A percentile compares a stretch with the other conserved stretches of the same genome.
These are phyloP conservation scores for Fusarium hostae DNA, from an alignment of 2,329 filamentous ascomycete genomes.

Conservation along the genomic window DNA sequence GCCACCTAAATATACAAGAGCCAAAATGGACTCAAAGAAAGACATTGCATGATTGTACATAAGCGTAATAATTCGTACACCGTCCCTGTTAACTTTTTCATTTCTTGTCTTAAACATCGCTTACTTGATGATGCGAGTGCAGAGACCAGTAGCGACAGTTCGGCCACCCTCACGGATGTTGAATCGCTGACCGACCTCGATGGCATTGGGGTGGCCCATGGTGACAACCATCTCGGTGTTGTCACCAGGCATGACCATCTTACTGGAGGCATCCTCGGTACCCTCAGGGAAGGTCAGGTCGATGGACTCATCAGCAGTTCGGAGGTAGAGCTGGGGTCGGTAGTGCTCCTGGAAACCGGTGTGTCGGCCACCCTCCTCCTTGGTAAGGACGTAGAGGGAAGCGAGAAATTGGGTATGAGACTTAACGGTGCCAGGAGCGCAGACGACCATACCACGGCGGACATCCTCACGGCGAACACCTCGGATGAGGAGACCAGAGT, in stretches of 20 bases:
- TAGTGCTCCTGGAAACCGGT: conserved; percentile 97
- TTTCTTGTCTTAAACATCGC: conserved; percentile 23
- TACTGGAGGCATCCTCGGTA: conserved; percentile 74
- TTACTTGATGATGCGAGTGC: conserved; percentile 77
- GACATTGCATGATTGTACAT: conserved; percentile 44
- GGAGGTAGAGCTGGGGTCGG: conserved; percentile 94
- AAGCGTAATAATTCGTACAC: conserved; percentile 43
- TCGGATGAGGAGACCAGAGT: conserved; percentile 95
- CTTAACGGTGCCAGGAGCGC: conserved; percentile 84
- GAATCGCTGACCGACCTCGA: conserved; percentile 94
- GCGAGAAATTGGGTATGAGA: conserved; percentile 91
- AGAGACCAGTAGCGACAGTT: conserved; percentile 84
- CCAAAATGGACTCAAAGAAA: conserved; percentile 46
- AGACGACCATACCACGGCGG: conserved; percentile 92
- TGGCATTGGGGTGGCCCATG: conserved; percentile 84
- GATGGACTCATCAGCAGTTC: conserved; percentile 85
- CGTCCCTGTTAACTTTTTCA: conserved; percentile 31
- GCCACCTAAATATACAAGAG: conserved; percentile 53
- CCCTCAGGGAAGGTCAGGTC: conserved; percentile 88
- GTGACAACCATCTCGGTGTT: conserved; percentile 97
- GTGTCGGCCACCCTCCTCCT: conserved; percentile 98
- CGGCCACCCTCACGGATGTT: conserved; percentile 98
- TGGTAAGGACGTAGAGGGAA: conserved; percentile 96
- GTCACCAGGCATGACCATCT: conserved; percentile 97
- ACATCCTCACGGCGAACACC: conserved; percentile 97